A percentile compares a stretch with the other conserved stretches of the same genome.
These are phyloP conservation scores for Apiotrichum domesticum DNA, from an alignment of 1,284 basidiomycete genomes.

Conservation along the genomic window DNA sequence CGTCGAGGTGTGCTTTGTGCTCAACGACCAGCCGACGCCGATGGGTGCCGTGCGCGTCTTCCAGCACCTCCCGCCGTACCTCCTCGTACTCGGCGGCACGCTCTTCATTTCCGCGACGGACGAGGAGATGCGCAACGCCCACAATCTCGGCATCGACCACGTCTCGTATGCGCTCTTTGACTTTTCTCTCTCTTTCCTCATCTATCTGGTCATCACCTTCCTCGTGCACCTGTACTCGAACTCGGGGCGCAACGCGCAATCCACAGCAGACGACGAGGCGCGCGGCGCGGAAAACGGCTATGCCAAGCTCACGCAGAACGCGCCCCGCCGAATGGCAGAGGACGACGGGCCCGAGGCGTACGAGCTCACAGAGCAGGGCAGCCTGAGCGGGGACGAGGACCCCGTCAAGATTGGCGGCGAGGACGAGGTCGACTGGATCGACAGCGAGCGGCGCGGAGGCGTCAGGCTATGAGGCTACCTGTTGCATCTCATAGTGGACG, in stretches of 20 bases:
- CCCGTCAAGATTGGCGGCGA: slow-evolving; percentile 30
- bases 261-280: background rate
- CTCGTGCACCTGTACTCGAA: slow-evolving; percentile 57
- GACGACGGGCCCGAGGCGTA: slow-evolving; percentile 34
- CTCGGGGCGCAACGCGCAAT: slow-evolving; percentile 56
- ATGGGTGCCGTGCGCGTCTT: slow-evolving; percentile 55
- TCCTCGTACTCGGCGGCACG: slow-evolving; percentile 58
- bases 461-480: slow-evolving; percentile 1
- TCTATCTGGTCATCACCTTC: slow-evolving; percentile 64
- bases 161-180: slow-evolving; percentile 63
- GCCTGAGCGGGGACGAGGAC: slow-evolving; percentile 25
- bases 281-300: slow-evolving; percentile 24
- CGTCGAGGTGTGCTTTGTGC: slow-evolving; percentile 76
- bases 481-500: too few species aligned
- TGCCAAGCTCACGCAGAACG: slow-evolving; percentile 19
- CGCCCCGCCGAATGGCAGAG: background rate
- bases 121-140: slow-evolving; percentile 68
- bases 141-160: slow-evolving; percentile 69
- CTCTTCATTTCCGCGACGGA: slow-evolving; percentile 88
- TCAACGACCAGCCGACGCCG: slow-evolving; percentile 46
- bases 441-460: background rate
- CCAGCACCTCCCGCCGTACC: slow-evolving; percentile 75
- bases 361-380: slow-evolving; percentile 33
- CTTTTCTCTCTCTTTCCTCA: slow-evolving; percentile 68
- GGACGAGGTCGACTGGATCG: slow-evolving; percentile 23